Percentiles rank a stretch among this genome's conserved stretches.
Evolutionary conservation across 2,329 filamentous ascomycete genomes (phyloP).

Genomic region (Daldinia eschscholtzii): DNA sequence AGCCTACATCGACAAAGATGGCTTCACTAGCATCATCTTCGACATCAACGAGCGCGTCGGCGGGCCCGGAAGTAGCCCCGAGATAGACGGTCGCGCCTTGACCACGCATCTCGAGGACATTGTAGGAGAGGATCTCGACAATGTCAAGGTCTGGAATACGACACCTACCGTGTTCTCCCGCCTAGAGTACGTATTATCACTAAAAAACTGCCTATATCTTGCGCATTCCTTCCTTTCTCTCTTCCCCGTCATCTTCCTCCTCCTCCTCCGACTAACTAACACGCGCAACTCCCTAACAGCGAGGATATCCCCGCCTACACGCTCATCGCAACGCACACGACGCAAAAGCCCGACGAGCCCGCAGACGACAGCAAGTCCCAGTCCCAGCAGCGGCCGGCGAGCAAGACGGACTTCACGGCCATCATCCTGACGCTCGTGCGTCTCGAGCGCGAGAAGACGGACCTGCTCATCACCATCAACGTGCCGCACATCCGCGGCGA

Average conservation of each 20-base stretch:
- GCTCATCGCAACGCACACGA: conserved; percentile 75
- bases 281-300: conserved; percentile 49
- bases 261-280: conserved; percentile 38
- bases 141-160: conserved; percentile 75
- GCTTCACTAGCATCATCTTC: conserved; percentile 88
- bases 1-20: conserved; percentile 86
- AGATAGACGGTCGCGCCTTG: conserved; percentile 77
- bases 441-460: conserved; percentile 79
- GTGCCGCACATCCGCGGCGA: conserved; percentile 84
- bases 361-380: conserved; percentile 47
- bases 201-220: too few species aligned
- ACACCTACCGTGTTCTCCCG: conserved; percentile 70
- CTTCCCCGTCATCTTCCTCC: too few species aligned
- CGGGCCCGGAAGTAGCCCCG: conserved; percentile 63
- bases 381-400: conserved; percentile 52
- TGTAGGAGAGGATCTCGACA: conserved; percentile 72
- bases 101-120: conserved; percentile 78
- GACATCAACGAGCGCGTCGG: conserved; percentile 89
- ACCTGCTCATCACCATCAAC: conserved; percentile 88
- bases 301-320: conserved; percentile 72
- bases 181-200: conserved; percentile 66
- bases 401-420: conserved; percentile 73
- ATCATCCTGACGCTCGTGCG: conserved; percentile 83
- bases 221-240: not conserved
- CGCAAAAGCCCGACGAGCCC: conserved; percentile 48